Conservation (phyloP, 805 yeast genomes). For the Yamadazyma nakazawae region DNA sequence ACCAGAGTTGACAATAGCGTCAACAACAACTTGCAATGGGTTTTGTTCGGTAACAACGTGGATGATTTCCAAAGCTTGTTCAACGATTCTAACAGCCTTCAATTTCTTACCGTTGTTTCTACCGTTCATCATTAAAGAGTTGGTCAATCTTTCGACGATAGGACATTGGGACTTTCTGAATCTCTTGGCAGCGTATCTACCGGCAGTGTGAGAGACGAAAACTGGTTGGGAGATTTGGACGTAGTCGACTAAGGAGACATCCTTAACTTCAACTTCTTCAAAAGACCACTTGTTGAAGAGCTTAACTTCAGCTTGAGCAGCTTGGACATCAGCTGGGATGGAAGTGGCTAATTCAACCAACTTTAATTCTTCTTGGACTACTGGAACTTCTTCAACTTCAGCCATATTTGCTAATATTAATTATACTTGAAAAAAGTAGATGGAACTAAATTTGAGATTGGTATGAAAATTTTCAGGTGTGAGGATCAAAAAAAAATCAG, state of each 20-base stretch:
- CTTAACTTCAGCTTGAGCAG: conserved; percentile 93
- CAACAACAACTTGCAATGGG: conserved; percentile 99
- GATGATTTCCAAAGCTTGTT: conserved; percentile 98
- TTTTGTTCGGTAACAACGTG: conserved; percentile 96
- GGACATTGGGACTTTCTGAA: conserved; percentile 99
- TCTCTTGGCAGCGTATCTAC: conserved; percentile 99
- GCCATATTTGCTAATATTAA: conserved; percentile 54
- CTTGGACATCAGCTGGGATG: conserved; percentile 95
- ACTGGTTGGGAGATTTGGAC: conserved; percentile 97
- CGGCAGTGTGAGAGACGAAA: conserved; percentile 98
- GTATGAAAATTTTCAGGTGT: conserved; percentile 6
- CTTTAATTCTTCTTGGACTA: conserved; percentile 81
- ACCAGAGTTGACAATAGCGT: conserved; percentile 99
- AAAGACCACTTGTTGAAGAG: conserved; percentile 99
- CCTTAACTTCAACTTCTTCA: conserved; percentile 96
- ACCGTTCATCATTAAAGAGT: conserved; percentile 99
- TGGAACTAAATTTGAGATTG: conserved; percentile 4
- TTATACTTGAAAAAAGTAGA: conserved; percentile 1
- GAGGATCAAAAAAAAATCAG: conserved; percentile 1
- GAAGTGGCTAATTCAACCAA: conserved; percentile 87
- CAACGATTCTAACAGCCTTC: conserved; percentile 99
- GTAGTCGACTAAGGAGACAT: conserved; percentile 97
- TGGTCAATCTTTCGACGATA: conserved; percentile 97
- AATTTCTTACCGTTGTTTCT: conserved; percentile 99
- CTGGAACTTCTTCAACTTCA: conserved; percentile 77